Conservation (phyloP, 1,284 basidiomycete genomes). For the Ceratobasidium sp. region DNA sequence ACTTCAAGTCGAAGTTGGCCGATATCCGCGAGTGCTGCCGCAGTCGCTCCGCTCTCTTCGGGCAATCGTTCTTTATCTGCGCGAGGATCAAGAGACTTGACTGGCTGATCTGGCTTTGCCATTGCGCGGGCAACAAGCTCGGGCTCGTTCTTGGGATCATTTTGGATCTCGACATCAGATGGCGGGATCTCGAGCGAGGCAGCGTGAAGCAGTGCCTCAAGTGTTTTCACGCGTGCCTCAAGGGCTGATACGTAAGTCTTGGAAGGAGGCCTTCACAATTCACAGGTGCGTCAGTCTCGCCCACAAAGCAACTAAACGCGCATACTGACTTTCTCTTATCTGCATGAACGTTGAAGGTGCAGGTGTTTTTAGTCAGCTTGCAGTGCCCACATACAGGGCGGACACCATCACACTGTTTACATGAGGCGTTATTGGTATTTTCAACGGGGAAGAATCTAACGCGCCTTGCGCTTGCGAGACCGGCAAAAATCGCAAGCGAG, state of each 20-base stretch:
- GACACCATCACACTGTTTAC: constrained; percentile 27
- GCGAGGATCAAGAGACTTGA: constrained; percentile 22
- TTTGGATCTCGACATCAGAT: constrained; percentile 26
- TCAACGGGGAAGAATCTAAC: not conserved
- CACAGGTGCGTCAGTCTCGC: not conserved
- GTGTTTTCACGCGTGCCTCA: constrained; percentile 25
- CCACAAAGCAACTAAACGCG: not conserved
- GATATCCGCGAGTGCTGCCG: constrained; percentile 25
- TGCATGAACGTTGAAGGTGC: constrained; percentile 31
- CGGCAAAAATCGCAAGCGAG: constrained; percentile 36
- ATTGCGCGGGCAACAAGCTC: constrained; percentile 2
- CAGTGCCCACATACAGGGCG: constrained; percentile 30
- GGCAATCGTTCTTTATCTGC: constrained; percentile 25
- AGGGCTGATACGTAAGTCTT: constrained; percentile 32
- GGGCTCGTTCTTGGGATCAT: constrained; percentile 12
- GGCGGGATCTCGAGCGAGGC: constrained; percentile 29
- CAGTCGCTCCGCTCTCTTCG: constrained; percentile 27
- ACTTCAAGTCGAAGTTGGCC: constrained; percentile 25
- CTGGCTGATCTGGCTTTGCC: not conserved
- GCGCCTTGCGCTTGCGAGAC: constrained; percentile 30
- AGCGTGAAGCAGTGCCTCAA: constrained; percentile 27
- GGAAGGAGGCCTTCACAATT: constrained; percentile 14
- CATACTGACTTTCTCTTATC: constrained; percentile 30
- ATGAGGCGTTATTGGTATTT: too few species aligned
- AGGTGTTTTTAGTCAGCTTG: constrained; percentile 30